A percentile compares a stretch with the other conserved stretches of the same genome.
Conservation (phyloP, 345 rosid species). For the Gossypium ekmanianum region DNA sequence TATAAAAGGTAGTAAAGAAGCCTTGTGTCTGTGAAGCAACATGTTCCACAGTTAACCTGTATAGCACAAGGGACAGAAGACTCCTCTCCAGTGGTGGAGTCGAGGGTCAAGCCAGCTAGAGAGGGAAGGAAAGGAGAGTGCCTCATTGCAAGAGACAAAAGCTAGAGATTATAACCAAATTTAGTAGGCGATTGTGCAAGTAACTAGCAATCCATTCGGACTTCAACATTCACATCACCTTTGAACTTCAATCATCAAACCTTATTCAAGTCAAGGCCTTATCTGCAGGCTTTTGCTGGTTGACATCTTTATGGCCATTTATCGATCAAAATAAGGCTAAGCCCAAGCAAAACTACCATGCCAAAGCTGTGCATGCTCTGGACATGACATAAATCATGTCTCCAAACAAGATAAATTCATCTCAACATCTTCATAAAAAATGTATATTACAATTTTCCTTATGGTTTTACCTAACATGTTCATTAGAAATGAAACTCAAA, state of each 20-base stretch:
- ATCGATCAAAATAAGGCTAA: background rate
- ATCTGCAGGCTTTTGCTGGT: background rate
- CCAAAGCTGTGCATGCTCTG: background rate
- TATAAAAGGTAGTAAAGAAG: background rate
- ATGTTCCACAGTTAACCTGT: too few relatives aligned
- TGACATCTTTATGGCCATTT: background rate
- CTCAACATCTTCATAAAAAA: background rate
- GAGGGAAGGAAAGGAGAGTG: background rate
- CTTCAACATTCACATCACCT: background rate
- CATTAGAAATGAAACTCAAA: background rate
- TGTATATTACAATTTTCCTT: background rate
- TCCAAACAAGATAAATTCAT: background rate
- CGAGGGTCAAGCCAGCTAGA: background rate
- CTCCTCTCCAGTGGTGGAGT: background rate
- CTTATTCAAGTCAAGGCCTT: background rate
- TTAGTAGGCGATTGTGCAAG: background rate
- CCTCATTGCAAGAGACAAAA: background rate
- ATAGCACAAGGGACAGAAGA: background rate
- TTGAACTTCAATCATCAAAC: background rate
- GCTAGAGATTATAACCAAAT: background rate
- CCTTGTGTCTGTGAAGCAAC: background rate
- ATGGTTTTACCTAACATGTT: background rate
- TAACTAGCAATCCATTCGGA: background rate
- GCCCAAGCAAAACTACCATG: background rate
- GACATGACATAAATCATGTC: slow-evolving; percentile 1